phyloP scores from a whole-genome alignment of 257 asterid genomes.

The Solanum neorickii region DNA sequence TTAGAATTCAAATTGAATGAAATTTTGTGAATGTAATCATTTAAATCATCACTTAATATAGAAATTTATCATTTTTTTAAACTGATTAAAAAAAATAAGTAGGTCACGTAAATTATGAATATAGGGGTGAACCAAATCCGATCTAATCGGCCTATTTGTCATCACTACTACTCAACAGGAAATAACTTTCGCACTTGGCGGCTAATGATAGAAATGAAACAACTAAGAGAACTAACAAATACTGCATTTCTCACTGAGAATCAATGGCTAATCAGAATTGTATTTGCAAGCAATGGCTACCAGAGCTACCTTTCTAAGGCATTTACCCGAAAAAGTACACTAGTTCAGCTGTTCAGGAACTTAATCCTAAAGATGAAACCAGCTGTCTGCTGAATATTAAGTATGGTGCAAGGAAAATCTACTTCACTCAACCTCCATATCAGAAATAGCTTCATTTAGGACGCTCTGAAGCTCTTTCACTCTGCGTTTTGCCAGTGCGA shows the following conservation, averaged over 20 bases:
- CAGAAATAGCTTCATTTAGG: conserved; percentile 56
- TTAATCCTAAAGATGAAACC: background rate
- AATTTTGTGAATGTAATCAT: no score
- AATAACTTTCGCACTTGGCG: background rate
- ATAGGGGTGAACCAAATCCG: background rate
- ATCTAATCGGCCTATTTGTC: background rate
- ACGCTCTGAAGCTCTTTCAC: conserved; percentile 51
- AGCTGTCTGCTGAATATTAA: background rate
- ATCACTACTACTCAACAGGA: background rate
- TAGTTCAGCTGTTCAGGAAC: background rate
- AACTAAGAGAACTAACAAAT: background rate
- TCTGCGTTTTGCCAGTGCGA: conserved; percentile 47
- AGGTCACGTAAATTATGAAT: no score
- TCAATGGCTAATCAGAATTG: background rate
- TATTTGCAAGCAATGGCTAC: background rate
- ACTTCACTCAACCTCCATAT: conserved; percentile 56
- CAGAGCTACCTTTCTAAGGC: no score
- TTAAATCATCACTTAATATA: no score
- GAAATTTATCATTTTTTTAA: no score
- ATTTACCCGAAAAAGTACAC: background rate
- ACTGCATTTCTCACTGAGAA: background rate
- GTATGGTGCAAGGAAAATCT: background rate
- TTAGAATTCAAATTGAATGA: no score
- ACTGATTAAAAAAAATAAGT: no score
- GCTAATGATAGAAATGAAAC: background rate